phyloP scores from a whole-genome alignment of 208 protist species.

The Strigomonas galati region DNA sequence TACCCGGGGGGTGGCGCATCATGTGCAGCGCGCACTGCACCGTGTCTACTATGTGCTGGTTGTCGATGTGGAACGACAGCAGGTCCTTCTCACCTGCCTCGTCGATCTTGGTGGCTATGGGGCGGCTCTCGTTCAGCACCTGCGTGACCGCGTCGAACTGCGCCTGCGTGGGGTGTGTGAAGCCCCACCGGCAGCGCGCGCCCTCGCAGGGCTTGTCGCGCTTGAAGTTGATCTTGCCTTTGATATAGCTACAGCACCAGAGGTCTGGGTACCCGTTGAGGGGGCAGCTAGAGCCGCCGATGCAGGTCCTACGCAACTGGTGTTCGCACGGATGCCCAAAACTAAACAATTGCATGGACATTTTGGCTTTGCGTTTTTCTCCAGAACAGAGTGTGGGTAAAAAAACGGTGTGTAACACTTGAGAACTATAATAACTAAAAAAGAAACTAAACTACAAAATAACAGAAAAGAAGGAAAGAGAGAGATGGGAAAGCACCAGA shows the following conservation, averaged over 20 bases:
- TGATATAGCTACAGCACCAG: constrained; percentile 90
- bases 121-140: constrained; percentile 77
- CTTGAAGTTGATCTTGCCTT: constrained; percentile 91
- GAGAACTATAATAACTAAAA: neutral
- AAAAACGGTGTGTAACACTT: neutral
- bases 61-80: constrained; percentile 71
- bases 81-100: constrained; percentile 71
- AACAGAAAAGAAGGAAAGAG: constrained; percentile 3
- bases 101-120: constrained; percentile 76
- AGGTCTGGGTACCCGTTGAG: constrained; percentile 85
- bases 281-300: constrained; percentile 80
- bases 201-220: constrained; percentile 89
- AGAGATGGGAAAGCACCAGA: neutral
- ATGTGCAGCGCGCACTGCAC: constrained; percentile 87
- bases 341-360: constrained; percentile 85
- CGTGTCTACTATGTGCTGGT: constrained; percentile 77
- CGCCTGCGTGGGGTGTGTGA: constrained; percentile 68
- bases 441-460: constrained; percentile 2
- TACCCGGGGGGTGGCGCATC: constrained; percentile 74
- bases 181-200: constrained; percentile 80
- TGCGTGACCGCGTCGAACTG: constrained; percentile 86
- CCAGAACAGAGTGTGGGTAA: neutral
- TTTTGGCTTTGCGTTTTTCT: constrained; percentile 13
- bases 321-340: constrained; percentile 90
- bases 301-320: constrained; percentile 81